Percentiles rank a stretch among this genome's conserved stretches.
Evolutionary conservation across 2,329 filamentous ascomycete genomes (phyloP).

Genomic region (Metarhizium guizhouense): DNA sequence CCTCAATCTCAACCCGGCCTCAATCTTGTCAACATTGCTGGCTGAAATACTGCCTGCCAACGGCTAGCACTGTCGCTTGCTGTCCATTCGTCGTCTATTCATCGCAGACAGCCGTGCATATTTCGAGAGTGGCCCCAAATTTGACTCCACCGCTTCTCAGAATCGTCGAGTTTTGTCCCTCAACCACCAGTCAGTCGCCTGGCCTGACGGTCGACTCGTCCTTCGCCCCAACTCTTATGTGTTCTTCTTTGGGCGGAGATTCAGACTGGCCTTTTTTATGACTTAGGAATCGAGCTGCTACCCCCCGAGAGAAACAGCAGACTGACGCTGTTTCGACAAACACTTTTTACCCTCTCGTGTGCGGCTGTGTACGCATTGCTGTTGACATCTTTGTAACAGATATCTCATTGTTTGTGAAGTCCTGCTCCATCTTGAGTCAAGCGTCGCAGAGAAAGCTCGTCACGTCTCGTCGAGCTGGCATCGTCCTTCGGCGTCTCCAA

Average conservation of each 20-base stretch:
- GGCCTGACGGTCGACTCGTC: not conserved
- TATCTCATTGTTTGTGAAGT: not conserved
- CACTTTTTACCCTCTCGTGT: not conserved
- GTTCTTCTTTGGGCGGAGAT: not conserved
- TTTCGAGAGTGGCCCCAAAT: not conserved
- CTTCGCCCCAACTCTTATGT: not conserved
- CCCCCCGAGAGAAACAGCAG: not conserved
- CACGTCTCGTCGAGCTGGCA: not conserved
- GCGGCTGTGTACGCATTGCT: not conserved
- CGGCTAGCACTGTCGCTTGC: not conserved
- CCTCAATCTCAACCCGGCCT: not conserved
- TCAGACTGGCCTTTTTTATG: not conserved
- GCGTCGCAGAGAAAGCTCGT: not conserved
- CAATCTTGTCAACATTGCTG: not conserved
- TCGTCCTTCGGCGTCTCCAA: constrained; percentile 2
- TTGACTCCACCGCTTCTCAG: not conserved
- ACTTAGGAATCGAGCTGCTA: not conserved
- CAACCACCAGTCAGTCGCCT: not conserved
- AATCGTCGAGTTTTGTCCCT: constrained; percentile 1
- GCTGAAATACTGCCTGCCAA: not conserved
- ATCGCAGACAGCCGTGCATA: not conserved
- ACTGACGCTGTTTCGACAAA: constrained; percentile 2
- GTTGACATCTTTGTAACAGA: not conserved
- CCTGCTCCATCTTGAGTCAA: not conserved
- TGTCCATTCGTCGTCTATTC: not conserved